Percentiles rank a stretch among this genome's conserved stretches.
These are phyloP conservation scores for Penicillium sp. DNA, from an alignment of 2,329 filamentous ascomycete species.

Conservation along the genomic window DNA sequence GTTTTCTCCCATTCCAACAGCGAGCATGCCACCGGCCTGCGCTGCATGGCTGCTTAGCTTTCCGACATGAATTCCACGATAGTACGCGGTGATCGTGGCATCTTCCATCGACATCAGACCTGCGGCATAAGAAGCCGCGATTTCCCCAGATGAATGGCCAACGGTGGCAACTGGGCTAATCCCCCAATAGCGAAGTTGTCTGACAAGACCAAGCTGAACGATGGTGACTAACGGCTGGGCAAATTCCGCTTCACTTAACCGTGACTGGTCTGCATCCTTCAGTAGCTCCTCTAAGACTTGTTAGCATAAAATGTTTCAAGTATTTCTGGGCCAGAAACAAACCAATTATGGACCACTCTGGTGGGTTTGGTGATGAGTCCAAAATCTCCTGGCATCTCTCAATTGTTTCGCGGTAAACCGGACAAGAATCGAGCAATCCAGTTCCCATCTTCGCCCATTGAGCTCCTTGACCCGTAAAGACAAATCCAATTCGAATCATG, in stretches of 20 bases:
- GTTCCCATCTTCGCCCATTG: slow-evolving; percentile 24
- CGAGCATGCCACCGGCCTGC: slow-evolving; percentile 18
- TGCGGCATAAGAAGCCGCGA: slow-evolving; percentile 46
- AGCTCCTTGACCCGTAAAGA: slow-evolving; percentile 31
- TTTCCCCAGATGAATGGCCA: slow-evolving; percentile 49
- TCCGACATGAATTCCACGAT: no score
- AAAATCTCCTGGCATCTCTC: no score
- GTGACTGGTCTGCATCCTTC: no score
- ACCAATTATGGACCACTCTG: no score
- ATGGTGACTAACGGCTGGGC: slow-evolving; percentile 34
- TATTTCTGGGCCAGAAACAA: no score
- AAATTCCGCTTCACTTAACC: slow-evolving; percentile 8
- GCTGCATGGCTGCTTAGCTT: no score
- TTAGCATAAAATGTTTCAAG: no score
- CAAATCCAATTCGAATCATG: slow-evolving; percentile 10
- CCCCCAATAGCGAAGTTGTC: slow-evolving; percentile 43
- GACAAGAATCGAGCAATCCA: slow-evolving; percentile 19
- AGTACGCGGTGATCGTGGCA: slow-evolving; percentile 40
- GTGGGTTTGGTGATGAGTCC: no score
- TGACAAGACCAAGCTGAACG: slow-evolving; percentile 45
- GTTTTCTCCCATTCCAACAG: slow-evolving; percentile 8
- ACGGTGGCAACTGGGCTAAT: slow-evolving; percentile 38
- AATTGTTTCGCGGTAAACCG: no score
- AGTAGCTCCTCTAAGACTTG: no score
- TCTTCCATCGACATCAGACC: slow-evolving; percentile 40